phyloP scores from a whole-genome alignment of 2,329 filamentous ascomycete genomes.

The Aspergillus sp. region DNA sequence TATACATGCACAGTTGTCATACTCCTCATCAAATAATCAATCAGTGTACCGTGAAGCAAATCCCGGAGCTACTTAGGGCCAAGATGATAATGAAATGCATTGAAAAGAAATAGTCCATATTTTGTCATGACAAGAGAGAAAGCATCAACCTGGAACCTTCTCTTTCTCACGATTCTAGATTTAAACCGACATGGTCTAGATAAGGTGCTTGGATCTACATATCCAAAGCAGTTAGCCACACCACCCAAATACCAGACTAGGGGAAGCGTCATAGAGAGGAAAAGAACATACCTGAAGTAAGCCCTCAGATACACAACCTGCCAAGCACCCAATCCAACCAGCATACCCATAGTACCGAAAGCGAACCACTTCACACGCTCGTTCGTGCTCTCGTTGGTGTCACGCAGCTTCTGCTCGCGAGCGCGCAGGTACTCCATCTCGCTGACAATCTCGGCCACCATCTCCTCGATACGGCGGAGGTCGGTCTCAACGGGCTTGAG shows the following conservation, averaged over 20 bases:
- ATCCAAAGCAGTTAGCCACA: conserved; percentile 5
- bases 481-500: conserved; percentile 96
- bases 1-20: conserved; percentile 16
- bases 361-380: conserved; percentile 99
- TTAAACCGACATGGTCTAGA: conserved; percentile 45
- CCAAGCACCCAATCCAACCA: conserved; percentile 88
- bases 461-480: conserved; percentile 87
- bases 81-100: conserved; percentile 22
- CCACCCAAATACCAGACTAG: not conserved
- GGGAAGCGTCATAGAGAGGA: not conserved
- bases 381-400: conserved; percentile 99
- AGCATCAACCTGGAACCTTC: conserved; percentile 16
- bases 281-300: conserved; percentile 75
- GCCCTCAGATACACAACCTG: conserved; percentile 96
- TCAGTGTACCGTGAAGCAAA: conserved; percentile 24
- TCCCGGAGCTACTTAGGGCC: conserved; percentile 20
- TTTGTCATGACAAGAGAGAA: conserved; percentile 24
- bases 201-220: conserved; percentile 67
- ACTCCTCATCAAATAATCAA: conserved; percentile 25
- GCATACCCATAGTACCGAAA: conserved; percentile 85
- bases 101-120: conserved; percentile 23
- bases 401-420: conserved; percentile 91
- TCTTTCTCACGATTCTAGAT: conserved; percentile 12
- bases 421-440: conserved; percentile 95
- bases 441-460: conserved; percentile 80